A percentile compares a stretch with the other conserved stretches of the same genome.
Evolutionary conservation across 2,329 filamentous ascomycete species (phyloP).

Genomic region (Nemania abortiva): DNA sequence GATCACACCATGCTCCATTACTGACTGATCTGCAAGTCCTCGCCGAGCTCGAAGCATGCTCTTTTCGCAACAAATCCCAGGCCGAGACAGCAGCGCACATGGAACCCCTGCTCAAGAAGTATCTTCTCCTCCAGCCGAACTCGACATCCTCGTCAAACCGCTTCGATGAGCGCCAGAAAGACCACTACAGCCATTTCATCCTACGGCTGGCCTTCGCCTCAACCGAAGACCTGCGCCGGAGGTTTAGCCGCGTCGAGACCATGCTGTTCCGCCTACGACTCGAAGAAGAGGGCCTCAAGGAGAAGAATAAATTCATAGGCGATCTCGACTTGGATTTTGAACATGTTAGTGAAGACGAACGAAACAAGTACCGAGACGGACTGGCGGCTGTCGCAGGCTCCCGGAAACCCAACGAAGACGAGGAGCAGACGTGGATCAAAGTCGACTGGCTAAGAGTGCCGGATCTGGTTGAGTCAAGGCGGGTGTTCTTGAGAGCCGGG

Average conservation of each 20-base stretch:
- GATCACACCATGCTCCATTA: conserved; percentile 31
- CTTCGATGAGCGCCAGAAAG: conserved; percentile 84
- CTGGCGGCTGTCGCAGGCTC: conserved; percentile 64
- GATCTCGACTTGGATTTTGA: conserved; percentile 87
- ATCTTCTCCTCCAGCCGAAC: conserved; percentile 50
- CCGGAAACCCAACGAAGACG: conserved; percentile 68
- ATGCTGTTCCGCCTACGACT: conserved; percentile 89
- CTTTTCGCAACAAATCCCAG: conserved; percentile 90
- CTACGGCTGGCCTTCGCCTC: conserved; percentile 91
- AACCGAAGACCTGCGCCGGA: conserved; percentile 88
- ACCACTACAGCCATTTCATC: conserved; percentile 98
- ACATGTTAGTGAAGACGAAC: conserved; percentile 82
- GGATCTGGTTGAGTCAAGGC: conserved; percentile 84
- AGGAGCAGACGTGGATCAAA: conserved; percentile 91
- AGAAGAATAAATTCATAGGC: conserved; percentile 81
- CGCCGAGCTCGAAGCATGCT: conserved; percentile 91
- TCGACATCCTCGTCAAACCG: conserved; percentile 60
- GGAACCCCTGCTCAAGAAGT: conserved; percentile 85
- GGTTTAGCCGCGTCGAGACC: conserved; percentile 88
- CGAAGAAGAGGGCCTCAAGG: conserved; percentile 77
- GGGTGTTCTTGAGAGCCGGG: conserved; percentile 80
- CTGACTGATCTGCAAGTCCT: conserved; percentile 68
- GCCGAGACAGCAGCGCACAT: conserved; percentile 87
- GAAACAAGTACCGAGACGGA: conserved; percentile 69
- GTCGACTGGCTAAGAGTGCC: conserved; percentile 95